These are phyloP conservation scores for Podaxis carcinomalis DNA, from an alignment of 768 basidiomycete genomes.

Conservation along the genomic window DNA sequence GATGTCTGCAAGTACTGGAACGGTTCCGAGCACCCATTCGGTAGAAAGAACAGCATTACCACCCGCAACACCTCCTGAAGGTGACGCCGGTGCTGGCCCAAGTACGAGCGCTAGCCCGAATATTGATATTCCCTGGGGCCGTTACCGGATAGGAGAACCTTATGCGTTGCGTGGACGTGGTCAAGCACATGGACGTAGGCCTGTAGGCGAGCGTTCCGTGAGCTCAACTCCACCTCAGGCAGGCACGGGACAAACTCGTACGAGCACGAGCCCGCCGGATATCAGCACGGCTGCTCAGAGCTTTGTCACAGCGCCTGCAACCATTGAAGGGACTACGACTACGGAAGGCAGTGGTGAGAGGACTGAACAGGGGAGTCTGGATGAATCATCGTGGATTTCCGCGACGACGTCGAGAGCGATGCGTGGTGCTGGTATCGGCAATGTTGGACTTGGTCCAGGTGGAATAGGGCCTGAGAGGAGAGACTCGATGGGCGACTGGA, in stretches of 20 bases:
- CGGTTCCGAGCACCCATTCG: neutral
- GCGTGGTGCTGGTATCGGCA: constrained; percentile 7
- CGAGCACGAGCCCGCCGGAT: constrained; percentile 44
- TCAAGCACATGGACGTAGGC: constrained; percentile 10
- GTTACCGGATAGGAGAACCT: constrained; percentile 16
- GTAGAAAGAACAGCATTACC: constrained; percentile 2
- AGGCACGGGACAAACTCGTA: constrained; percentile 13
- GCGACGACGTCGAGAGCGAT: constrained; percentile 10
- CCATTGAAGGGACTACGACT: constrained; percentile 50
- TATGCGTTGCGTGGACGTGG: constrained; percentile 19
- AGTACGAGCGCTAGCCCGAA: neutral
- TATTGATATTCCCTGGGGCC: constrained; percentile 22
- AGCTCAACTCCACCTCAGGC: constrained; percentile 4
- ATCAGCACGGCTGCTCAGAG: constrained; percentile 69
- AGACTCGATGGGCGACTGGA: constrained; percentile 10
- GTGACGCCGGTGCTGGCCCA: constrained; percentile 11
- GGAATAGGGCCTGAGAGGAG: constrained; percentile 7
- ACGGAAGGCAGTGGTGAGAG: constrained; percentile 40
- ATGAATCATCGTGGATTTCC: constrained; percentile 25
- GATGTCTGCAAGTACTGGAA: neutral
- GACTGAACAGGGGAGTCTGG: constrained; percentile 37
- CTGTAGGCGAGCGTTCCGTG: neutral
- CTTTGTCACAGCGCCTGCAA: constrained; percentile 64
- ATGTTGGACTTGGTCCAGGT: constrained; percentile 2
- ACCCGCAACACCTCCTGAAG: constrained; percentile 15